Percentiles rank a stretch among this genome's conserved stretches.
Evolutionary conservation across 2,329 filamentous ascomycete genomes (phyloP).

Genomic region (Epicoccum nigrum): DNA sequence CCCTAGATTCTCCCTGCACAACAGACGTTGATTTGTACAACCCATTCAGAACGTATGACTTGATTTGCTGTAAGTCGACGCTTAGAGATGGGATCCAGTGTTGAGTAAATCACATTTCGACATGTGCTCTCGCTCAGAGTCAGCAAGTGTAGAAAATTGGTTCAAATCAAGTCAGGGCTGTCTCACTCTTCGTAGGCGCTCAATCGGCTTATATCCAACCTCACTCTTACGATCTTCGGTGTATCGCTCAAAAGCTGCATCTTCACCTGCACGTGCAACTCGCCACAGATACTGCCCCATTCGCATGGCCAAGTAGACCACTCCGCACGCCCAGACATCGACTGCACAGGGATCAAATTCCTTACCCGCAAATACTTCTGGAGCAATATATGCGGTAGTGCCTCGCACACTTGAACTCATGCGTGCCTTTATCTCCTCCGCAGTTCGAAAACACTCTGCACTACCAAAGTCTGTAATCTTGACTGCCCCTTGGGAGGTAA

Average conservation of each 20-base stretch:
- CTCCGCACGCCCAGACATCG: constrained; percentile 96
- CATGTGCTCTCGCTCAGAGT: constrained; percentile 66
- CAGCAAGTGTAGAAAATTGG: constrained; percentile 79
- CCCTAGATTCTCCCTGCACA: too few species aligned
- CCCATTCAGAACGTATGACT: constrained; percentile 97
- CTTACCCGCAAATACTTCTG: constrained; percentile 91
- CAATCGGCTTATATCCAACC: too few species aligned
- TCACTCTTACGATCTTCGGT: constrained; percentile 65
- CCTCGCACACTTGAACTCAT: constrained; percentile 98
- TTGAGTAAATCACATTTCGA: constrained; percentile 97
- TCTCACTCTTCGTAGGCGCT: too few species aligned
- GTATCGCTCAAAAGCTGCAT: constrained; percentile 95
- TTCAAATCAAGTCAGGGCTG: too few species aligned
- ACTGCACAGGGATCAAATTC: constrained; percentile 98
- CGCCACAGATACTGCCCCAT: constrained; percentile 95
- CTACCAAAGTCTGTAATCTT: constrained; percentile 99
- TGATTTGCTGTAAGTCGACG: constrained; percentile 94
- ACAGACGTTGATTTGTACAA: constrained; percentile 94
- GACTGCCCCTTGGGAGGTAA: constrained; percentile 88
- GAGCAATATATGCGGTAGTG: constrained; percentile 94
- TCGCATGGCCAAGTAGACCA: constrained; percentile 99
- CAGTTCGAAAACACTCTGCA: constrained; percentile 98
- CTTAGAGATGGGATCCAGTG: constrained; percentile 89
- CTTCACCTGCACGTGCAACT: constrained; percentile 91
- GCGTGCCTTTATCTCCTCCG: constrained; percentile 96